These are phyloP conservation scores for Vigna reflexopilosa DNA, from an alignment of 306 rosid genomes.

Conservation along the genomic window DNA sequence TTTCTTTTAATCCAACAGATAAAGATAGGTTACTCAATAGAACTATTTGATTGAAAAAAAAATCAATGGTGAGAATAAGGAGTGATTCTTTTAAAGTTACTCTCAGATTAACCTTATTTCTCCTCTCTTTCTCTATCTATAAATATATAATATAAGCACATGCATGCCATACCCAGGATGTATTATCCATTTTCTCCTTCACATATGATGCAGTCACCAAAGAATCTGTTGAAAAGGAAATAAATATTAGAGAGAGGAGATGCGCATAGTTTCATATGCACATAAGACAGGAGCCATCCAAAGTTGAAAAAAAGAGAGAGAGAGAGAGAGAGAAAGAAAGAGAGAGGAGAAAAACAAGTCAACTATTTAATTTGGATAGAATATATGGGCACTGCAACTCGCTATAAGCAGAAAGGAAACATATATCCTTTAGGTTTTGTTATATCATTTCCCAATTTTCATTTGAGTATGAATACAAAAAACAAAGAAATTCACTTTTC, in stretches of 20 bases:
- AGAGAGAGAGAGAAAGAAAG: neutral
- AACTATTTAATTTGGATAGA: conserved; percentile 13
- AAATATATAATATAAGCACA: neutral
- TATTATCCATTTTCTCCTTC: conserved; percentile 30
- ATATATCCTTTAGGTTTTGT: conserved; percentile 7
- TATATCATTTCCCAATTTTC: conserved; percentile 3
- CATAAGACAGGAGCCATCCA: conserved; percentile 8
- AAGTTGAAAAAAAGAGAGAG: neutral
- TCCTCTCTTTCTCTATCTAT: neutral
- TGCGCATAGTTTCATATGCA: neutral
- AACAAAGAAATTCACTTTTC: neutral
- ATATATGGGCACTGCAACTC: neutral
- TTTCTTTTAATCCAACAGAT: too few species aligned
- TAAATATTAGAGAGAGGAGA: neutral
- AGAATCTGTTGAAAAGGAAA: conserved; percentile 42
- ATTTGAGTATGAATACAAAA: neutral
- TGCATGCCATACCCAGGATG: conserved; percentile 43
- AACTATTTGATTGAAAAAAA: neutral
- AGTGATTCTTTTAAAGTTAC: neutral
- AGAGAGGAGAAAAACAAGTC: neutral
- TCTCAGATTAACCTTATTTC: neutral
- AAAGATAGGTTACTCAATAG: neutral
- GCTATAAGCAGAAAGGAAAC: neutral
- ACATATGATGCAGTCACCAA: conserved; percentile 17
- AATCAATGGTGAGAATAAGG: neutral